Base-by-base conservation (phyloP, 1,284 basidiomycete species). In the Pisolithus thermaeus region DNA sequence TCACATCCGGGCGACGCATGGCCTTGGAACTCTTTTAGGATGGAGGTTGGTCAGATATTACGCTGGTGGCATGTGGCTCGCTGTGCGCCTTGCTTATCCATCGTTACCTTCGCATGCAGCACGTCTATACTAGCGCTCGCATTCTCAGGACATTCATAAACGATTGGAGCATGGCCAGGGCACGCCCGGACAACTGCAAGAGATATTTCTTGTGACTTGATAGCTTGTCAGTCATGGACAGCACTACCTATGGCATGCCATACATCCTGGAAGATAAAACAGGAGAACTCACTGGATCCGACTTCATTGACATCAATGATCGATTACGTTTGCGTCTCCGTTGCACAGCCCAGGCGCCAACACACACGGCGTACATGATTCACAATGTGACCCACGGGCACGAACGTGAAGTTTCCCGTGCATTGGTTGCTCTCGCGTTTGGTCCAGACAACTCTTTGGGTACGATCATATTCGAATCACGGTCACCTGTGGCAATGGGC, bases 191-290 rank as follows among this genome's bases (percentile, higher is more conserved):
- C 23, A 41, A 22, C 39, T 12, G 39, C 20, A 14, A 41, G 12
- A 41, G 23, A 41, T 35, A 35, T 35, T 14, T 35, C 32, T 12
- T 35, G 32, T 35, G 32, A 4, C 32, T 35, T 14, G 12, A 35
- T 35, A 41, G 23, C 45, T 18, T 11, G 37, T 40, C 47, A 54
- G 39, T 35, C 59, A 64, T 68, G 63, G 55, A 63, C 35, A 7
- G 38, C 27, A 73, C 75, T 18, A 68, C 66, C 53, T 80, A 76
- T 56, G 78, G 77, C 51, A 69, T 83, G 60, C 77, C 81, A 36
- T 78, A 70, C 62, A 76, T 84, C 59, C 78, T 86, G 54, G 80
- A 83, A 61, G 83, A 85, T 69, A 76, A 71, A 52, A 76, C 75
- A 7, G 81, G 81, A 7, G 65, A 62, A 39, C 64, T 82, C 45